Evolutionary conservation across 2,329 filamentous ascomycete genomes (phyloP), one percentile per base, ranked within the genome.

Genomic region (Talaromyces amestolkiae): DNA sequence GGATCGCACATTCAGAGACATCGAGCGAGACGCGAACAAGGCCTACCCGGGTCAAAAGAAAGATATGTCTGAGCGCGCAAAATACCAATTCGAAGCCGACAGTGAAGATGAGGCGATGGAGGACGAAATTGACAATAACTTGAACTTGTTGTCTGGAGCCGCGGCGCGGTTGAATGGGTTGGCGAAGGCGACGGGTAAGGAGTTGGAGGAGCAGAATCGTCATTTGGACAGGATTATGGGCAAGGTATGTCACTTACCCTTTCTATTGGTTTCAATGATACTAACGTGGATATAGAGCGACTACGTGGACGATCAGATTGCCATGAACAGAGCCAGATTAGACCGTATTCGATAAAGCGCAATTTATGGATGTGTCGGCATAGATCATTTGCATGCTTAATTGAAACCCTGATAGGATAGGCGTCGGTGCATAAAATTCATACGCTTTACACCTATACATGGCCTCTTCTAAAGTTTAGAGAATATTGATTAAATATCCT

Each of bases 41-140:
- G 73, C 65, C 37, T 79, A 82, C 17, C 84, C 84, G 62, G 82
- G 84, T 68, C 83, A 84, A 60, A 80, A 81, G 71, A 73, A 77
- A 19, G 85, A 77, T 69, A 79, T 88, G 58, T 85, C 85, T 1
- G 88, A 91, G 71, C 82, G 87, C 58, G 84, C 84, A 15, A 93
- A 92, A 75, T 95, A 90, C 72, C 89, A 91, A 69, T 89, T 95
- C 69, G 91, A 93, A 71, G 89, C 87, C n/a, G 89, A 91, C 66
- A 88, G 87, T 66, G 86, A 87, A 66, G 87, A 88, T 66, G 88
- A 90, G 61, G 83, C 84, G 63, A 89, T 91, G 80, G 88, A 92
- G 68, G 86, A 86, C 67, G 88, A 91, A 74, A 90, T 95, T 67
- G 87, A 91, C 68, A 79, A 82, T 63, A 90, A 90, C 70, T 74